Base-by-base conservation (phyloP, 805 yeast species). In the Middelhovenomyces tepae region DNA sequence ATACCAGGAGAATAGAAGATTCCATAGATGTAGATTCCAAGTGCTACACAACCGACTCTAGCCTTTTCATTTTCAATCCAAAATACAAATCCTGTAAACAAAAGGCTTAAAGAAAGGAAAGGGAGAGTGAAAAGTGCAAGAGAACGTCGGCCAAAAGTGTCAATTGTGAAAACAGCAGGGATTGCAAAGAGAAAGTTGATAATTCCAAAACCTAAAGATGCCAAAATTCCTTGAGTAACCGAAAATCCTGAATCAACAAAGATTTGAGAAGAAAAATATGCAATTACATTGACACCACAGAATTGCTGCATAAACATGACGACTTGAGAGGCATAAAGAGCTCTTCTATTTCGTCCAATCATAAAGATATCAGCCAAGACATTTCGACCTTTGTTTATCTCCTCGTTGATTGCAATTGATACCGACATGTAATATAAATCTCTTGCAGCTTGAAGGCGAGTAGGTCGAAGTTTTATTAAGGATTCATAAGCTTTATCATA, bases 241-340 rank as follows among this genome's bases (percentile, higher is more conserved):
- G 69, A 57, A 56, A 78, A 75, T 26, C 79, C 79, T 16, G 85
- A 73, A 37, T 75, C 68, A 15, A 68, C 55, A 59, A 84, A 84
- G 38, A 84, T 83, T 7, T 80, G 66, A 0, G 89, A 77, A 1
- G 89, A 79, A 21, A 21, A n/a, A 21, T 82, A 80, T 13, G 93
- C 89, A 57, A 84, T 82, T 34, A 83, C 89, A 50, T 84, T 84
- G 54, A 84, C 73, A 46, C 94, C 94, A 59, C 94, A 84, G 61
- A 83, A 80, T 55, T 84, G 94, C 62, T 84, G 94, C 84, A 79
- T 78, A 51, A 83, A 80, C 75, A 85, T 84, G 39, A 77, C 84
- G 43, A 83, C 68, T 71, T 79, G 78, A 3, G 93, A 74, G 35
- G 83, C 94, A 36, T 78, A 46, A 5, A 83, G 74, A 34, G 91